Percentiles rank a stretch among this genome's conserved stretches.
These are phyloP conservation scores for Diaporthe sp. DNA, from an alignment of 2,329 filamentous ascomycete species.

Conservation along the genomic window DNA sequence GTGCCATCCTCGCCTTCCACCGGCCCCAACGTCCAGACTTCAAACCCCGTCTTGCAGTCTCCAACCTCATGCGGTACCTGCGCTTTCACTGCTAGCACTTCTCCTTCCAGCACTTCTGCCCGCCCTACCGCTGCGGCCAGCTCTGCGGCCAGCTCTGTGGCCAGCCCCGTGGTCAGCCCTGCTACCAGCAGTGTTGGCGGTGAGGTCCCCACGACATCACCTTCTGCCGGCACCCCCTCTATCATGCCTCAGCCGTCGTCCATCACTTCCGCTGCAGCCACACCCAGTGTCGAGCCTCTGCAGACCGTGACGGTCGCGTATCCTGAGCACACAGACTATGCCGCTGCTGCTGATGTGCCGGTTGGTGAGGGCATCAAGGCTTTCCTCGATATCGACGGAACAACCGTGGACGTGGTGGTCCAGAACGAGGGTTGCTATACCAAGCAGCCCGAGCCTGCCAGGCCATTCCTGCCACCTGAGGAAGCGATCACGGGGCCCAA, in stretches of 20 bases:
- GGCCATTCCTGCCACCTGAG: neutral
- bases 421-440: neutral
- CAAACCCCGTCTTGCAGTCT: neutral
- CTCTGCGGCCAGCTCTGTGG: neutral
- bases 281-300: neutral
- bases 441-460: neutral
- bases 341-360: neutral
- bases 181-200: neutral
- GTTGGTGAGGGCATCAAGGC: neutral
- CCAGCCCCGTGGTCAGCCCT: neutral
- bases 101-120: neutral
- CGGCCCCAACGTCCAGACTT: neutral
- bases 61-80: neutral
- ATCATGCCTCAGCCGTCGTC: neutral
- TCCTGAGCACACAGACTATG: neutral
- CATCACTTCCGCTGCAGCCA: neutral
- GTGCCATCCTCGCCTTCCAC: neutral
- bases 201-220: neutral
- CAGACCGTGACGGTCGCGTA: neutral
- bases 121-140: neutral
- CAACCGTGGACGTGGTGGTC: neutral
- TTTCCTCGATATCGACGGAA: neutral
- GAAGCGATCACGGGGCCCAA: neutral
- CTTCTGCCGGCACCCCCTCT: neutral
- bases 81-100: slow-evolving; percentile 5